Evolutionary conservation across 441 rosid genomes (phyloP).

Genomic region (Brassica balearica): DNA sequence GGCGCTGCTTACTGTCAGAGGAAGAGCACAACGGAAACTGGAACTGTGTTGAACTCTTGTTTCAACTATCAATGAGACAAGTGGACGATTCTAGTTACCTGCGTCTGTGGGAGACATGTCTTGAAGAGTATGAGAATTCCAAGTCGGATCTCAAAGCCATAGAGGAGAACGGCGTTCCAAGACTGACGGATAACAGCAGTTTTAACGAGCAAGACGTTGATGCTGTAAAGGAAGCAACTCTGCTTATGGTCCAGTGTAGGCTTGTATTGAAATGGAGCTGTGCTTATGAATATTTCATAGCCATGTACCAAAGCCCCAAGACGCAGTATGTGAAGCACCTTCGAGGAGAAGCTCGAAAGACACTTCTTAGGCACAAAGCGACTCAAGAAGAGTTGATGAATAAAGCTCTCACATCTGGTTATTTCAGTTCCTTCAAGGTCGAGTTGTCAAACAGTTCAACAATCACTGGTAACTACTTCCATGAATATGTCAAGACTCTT

Average conservation of each 20-base stretch:
- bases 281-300: neutral
- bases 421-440: neutral
- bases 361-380: neutral
- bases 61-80: neutral
- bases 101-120: constrained; percentile 8
- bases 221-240: constrained; percentile 12
- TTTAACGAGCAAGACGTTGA: neutral
- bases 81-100: neutral
- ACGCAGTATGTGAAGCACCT: neutral
- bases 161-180: neutral
- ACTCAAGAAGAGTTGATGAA: neutral
- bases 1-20: constrained; percentile 15
- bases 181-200: neutral
- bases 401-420: neutral
- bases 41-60: neutral
- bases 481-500: constrained; percentile 1
- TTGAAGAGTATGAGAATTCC: neutral
- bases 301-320: constrained; percentile 9
- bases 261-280: constrained; percentile 29
- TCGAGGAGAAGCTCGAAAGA: neutral
- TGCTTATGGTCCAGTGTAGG: constrained; percentile 25
- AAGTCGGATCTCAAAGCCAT: neutral
- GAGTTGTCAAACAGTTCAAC: neutral
- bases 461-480: constrained; percentile 1
- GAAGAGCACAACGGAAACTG: constrained; percentile 9